Conservation (phyloP, 208 protist genomes). For the Porcisia hertigi region DNA sequence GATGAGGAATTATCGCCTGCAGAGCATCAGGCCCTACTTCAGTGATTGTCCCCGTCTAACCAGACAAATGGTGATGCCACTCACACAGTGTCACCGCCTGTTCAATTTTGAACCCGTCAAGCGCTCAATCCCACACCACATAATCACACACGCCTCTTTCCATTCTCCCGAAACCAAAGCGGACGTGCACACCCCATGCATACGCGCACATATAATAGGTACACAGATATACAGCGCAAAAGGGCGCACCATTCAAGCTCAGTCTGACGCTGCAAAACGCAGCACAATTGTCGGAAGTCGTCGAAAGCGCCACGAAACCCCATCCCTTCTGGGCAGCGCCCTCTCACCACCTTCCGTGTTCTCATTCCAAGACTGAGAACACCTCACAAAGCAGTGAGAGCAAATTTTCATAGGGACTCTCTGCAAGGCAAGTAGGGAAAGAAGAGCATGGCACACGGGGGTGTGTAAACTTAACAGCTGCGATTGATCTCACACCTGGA, state of each 20-base stretch:
- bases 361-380: neutral
- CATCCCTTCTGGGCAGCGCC: neutral
- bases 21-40: neutral
- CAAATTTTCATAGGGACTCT: neutral
- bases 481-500: neutral
- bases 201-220: too few species aligned
- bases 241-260: neutral
- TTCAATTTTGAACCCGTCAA: neutral
- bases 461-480: neutral
- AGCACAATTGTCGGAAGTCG: too few species aligned
- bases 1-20: neutral
- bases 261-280: neutral
- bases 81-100: neutral
- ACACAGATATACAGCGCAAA: neutral
- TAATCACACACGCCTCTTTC: neutral
- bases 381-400: neutral
- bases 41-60: neutral
- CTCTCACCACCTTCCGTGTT: neutral
- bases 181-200: neutral
- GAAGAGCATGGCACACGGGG: neutral
- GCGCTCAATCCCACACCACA: neutral
- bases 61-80: neutral
- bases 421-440: neutral
- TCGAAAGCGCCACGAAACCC: neutral
- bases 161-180: neutral